These are phyloP conservation scores for Voacanga thouarsii DNA, from an alignment of 257 asterid genomes.

Conservation along the genomic window DNA sequence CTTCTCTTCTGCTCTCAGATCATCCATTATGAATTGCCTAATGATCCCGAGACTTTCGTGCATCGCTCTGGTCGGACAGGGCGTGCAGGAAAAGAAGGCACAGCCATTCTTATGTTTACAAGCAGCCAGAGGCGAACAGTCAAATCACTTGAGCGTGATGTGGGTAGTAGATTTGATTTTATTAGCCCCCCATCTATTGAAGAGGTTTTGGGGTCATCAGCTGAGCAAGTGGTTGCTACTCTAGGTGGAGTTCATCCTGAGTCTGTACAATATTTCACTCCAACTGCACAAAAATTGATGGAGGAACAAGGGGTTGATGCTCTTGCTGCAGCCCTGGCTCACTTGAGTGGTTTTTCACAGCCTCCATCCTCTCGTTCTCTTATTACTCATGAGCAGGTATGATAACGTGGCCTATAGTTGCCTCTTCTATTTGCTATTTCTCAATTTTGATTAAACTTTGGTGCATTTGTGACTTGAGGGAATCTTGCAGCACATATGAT, in stretches of 20 bases:
- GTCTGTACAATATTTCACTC: conserved; percentile 40
- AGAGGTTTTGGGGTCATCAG: conserved; percentile 80
- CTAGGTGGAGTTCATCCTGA: conserved; percentile 46
- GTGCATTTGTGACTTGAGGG: background rate
- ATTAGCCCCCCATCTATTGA: conserved; percentile 67
- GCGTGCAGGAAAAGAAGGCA: conserved; percentile 83
- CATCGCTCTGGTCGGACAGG: conserved; percentile 99
- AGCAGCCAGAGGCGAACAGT: conserved; percentile 73
- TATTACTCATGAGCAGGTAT: conserved; percentile 48
- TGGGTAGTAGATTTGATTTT: conserved; percentile 71
- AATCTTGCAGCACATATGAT: background rate
- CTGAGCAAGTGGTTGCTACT: conserved; percentile 50
- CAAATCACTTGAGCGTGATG: conserved; percentile 73
- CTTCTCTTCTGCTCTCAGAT: conserved; percentile 36
- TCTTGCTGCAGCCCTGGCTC: conserved; percentile 53
- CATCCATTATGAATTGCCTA: conserved; percentile 95
- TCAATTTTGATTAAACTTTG: background rate
- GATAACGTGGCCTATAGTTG: conserved; percentile 4
- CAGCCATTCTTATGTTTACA: conserved; percentile 71
- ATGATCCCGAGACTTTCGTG: conserved; percentile 94
- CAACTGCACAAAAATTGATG: conserved; percentile 44
- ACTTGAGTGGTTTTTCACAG: conserved; percentile 47
- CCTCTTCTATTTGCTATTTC: background rate
- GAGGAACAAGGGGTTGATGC: conserved; percentile 41
- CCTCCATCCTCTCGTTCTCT: conserved; percentile 57